Evolutionary conservation across 495 filamentous ascomycete species (phyloP).

Genomic region (Lophium mytilinum): DNA sequence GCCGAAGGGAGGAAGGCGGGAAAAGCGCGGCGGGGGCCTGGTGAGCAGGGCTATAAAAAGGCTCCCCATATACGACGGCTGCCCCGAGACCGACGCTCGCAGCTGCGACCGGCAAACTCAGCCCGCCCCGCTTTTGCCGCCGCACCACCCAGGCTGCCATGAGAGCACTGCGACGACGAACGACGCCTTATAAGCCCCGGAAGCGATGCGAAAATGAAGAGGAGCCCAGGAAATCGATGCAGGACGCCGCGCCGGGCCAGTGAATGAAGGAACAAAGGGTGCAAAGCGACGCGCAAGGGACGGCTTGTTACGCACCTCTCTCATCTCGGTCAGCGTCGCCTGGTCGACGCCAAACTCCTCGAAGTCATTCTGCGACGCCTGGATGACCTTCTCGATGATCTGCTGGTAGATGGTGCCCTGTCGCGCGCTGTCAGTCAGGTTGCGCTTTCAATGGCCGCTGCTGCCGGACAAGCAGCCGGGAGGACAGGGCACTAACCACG

Average conservation of each 20-base stretch:
- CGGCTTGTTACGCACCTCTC: constrained; percentile 54
- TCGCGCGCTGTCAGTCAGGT: constrained; percentile 13
- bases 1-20: constrained; percentile 18
- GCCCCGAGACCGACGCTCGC: constrained; percentile 16
- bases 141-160: constrained; percentile 21
- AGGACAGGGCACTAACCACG: constrained; percentile 15
- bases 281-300: constrained; percentile 1
- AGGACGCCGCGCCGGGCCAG: neutral
- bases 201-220: constrained; percentile 20
- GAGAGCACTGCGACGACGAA: constrained; percentile 4
- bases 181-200: constrained; percentile 5
- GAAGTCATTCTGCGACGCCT: constrained; percentile 83
- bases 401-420: constrained; percentile 73
- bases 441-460: constrained; percentile 1
- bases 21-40: constrained; percentile 20
- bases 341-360: constrained; percentile 92
- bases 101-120: constrained; percentile 18
- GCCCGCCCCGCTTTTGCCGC: constrained; percentile 27
- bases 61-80: constrained; percentile 25
- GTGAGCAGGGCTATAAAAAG: constrained; percentile 24
- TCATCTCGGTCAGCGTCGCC: constrained; percentile 73
- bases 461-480: neutral
- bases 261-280: constrained; percentile 4
- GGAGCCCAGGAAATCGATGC: neutral
- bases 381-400: constrained; percentile 88